Percentiles rank a stretch among this genome's conserved stretches.
Conservation (phyloP, 1,284 basidiomycete genomes). For the Ceratobasidium sp. region DNA sequence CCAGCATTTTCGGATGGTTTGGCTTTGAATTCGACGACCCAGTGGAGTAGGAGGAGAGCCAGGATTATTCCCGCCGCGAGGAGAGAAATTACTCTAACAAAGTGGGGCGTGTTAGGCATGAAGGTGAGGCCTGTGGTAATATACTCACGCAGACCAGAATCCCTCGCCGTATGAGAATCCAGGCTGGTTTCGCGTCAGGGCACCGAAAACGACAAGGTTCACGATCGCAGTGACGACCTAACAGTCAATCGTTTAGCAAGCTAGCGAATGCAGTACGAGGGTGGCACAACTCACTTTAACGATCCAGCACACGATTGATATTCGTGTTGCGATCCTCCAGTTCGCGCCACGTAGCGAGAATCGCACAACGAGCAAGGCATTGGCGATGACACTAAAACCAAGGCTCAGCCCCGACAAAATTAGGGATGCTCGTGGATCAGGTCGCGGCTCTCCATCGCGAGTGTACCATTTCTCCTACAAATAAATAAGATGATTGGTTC, state of each 20-base stretch:
- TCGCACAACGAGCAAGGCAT: constrained; percentile 56
- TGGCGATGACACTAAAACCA: constrained; percentile 57
- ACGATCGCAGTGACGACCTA: constrained; percentile 53
- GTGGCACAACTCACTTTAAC: constrained; percentile 52
- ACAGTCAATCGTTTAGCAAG: neutral
- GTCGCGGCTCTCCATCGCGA: constrained; percentile 48
- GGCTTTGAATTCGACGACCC: constrained; percentile 52
- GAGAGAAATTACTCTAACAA: constrained; percentile 53
- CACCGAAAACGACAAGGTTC: constrained; percentile 56
- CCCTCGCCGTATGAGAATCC: constrained; percentile 54
- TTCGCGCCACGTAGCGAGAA: constrained; percentile 54
- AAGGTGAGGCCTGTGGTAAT: neutral
- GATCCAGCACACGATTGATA: constrained; percentile 57
- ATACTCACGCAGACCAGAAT: constrained; percentile 57
- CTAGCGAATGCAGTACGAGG: neutral
- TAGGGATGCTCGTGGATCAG: constrained; percentile 53
- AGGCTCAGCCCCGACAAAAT: constrained; percentile 56
- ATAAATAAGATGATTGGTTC: constrained; percentile 6
- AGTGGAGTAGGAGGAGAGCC: constrained; percentile 54
- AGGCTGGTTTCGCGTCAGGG: constrained; percentile 50
- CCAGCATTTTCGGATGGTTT: constrained; percentile 23
- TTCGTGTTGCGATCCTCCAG: constrained; percentile 53
- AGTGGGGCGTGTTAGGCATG: neutral
- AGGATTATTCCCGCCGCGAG: constrained; percentile 55
- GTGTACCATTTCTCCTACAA: constrained; percentile 55